Base-by-base conservation (phyloP, 176 grass and related monocot genomes). In the Zoysia japonica region DNA sequence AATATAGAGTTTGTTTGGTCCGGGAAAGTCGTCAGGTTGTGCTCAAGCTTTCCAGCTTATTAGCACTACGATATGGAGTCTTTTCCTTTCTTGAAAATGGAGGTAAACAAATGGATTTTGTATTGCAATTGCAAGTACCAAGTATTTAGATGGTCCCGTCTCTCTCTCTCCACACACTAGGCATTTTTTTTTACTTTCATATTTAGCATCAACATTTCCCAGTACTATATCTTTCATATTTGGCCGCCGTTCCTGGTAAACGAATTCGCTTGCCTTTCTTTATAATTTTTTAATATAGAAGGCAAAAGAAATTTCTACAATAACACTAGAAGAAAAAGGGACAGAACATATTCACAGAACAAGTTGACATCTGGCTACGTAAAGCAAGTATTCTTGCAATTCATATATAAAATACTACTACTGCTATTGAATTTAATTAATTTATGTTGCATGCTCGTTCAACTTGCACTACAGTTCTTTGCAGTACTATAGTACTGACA, bases 1-100 rank as follows among this genome's bases (percentile, higher is more conserved):
- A 55, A 43, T 68, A 68, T 19, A 16, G 50, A 68, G 40, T 45
- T 5, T 57, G 39, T 69, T 55, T 57, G 65, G 40, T 57, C 52
- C 50, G 5, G 77, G 57, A 68, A 79, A 68, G 65, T 68, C 50
- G 15, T 63, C 44, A 16, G 11, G 43, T 43, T 55, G 49, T 54
- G 64, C 17, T 68, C 57, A 57, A 36, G 40, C 77, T 79, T 79
- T 79, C 50, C 65, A 79, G 63, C n/a, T 50, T 41, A 10, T 49
- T 28, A 28, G 28, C 28, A 28, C 28, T 28, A 28, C 28, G 28
- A 28, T 28, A 28, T 28, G 28, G 28, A 28, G 28, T 28, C 28
- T 28, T 28, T 28, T 28, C 28, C 28, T 28, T 62, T 62, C 35
- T 41, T 2, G 10, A 68, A 36, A 70, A 50, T 50, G 11, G 19